Base-by-base conservation (phyloP, 148 eudicot species). In the Spergularia bocconei region DNA sequence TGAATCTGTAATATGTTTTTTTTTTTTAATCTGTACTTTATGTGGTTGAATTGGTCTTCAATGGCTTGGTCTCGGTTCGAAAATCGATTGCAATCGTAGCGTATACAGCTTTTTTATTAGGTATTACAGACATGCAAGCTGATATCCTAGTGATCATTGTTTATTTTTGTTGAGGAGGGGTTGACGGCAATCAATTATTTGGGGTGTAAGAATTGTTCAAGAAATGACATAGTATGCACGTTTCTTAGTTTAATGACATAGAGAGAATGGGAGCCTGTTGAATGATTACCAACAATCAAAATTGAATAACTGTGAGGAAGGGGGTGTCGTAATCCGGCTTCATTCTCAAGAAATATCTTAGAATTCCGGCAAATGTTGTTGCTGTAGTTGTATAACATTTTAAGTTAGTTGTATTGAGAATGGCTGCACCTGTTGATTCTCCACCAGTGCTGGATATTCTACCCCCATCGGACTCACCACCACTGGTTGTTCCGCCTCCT, bases 211-310 rank as follows among this genome's bases (percentile, higher is more conserved):
- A 65, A 73, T 72, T 41, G 56, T 77, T 81, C 80, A 72, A 69
- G 23, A 21, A 15, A 70, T 63, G 61, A 70, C 82, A 75, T 75
- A 72, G 76, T 39, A 11, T 71, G 79, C 83, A 80, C 76, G 83
- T 80, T 76, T 63, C 33, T 50, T 19, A 47, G 36, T 13, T 51
- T 69, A 14, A 9, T 25, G 63, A 59, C 17, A 19, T 14, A 36
- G 14, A 74, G 47, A 39, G 17, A 2, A 25, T 57, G 62, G 23
- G 33, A 55, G 71, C 60, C 58, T 80, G 75, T 64, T 63, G 17
- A 69, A 54, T 47, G 69, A 25, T 69, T 69, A 13, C 56, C 16
- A 47, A 50, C 44, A 52, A 55, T 47, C 56, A 19, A 75, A 75
- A 51, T 52, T 63, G 78, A 80, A 51, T 14, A 44, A 51, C 29